These are phyloP conservation scores for Alloteropsis angusta DNA, from an alignment of 202 grass and related monocot species.

Conservation along the genomic window DNA sequence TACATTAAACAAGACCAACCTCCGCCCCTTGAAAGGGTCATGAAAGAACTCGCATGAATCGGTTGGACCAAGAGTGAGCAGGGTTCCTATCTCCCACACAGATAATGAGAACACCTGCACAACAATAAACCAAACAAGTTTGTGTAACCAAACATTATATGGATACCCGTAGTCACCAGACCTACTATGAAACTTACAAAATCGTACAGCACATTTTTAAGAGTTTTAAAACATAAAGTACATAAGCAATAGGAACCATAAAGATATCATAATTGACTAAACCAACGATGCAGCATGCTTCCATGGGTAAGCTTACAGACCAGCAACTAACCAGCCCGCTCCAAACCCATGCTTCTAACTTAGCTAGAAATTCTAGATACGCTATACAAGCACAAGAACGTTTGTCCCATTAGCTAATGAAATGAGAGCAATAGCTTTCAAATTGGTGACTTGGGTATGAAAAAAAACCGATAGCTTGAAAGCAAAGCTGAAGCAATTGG, in stretches of 20 bases:
- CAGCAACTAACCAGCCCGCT: not conserved
- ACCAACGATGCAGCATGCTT: not conserved
- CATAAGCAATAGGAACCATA: not conserved
- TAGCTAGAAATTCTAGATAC: not conserved
- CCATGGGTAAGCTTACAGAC: not conserved
- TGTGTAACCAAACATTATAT: slow-evolving; percentile 2
- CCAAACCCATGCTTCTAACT: not conserved
- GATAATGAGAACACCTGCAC: slow-evolving; percentile 77
- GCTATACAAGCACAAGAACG: not conserved
- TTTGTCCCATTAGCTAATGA: not conserved
- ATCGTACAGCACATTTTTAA: not conserved
- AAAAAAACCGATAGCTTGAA: not conserved
- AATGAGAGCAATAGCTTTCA: not conserved
- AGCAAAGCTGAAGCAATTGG: not conserved
- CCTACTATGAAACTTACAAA: not conserved
- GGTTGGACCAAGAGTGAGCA: slow-evolving; percentile 68
- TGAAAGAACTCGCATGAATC: slow-evolving; percentile 96
- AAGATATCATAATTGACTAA: not conserved
- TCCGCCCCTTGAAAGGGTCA: slow-evolving; percentile 76
- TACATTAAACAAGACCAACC: slow-evolving; percentile 25
- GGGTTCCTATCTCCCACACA: slow-evolving; percentile 73
- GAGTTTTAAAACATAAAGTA: not conserved
- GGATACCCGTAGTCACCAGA: not conserved
- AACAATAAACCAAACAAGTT: slow-evolving; percentile 13
- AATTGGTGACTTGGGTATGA: not conserved